Conservation (phyloP, 805 yeast species). For the Candida dajiaensis region DNA sequence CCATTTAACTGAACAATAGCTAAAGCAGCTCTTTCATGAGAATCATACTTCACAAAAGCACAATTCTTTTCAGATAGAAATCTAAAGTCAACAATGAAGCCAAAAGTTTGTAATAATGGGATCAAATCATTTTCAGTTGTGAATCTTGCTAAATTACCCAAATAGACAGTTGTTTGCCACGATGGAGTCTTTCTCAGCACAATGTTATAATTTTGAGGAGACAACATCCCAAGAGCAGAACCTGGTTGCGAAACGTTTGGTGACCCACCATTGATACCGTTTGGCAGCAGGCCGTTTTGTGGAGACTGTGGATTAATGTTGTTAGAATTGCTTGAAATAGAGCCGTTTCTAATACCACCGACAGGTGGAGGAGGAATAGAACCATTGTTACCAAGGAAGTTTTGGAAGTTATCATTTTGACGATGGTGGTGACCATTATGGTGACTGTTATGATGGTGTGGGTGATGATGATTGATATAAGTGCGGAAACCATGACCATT, state of each 20-base stretch:
- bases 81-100: conserved; percentile 75
- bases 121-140: conserved; percentile 68
- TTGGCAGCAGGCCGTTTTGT: neutral
- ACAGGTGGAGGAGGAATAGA: neutral
- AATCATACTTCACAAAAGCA: conserved; percentile 82
- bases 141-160: conserved; percentile 79
- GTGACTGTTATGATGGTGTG: conserved; percentile 9
- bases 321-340: conserved; percentile 2
- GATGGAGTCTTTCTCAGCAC: conserved; percentile 74
- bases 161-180: conserved; percentile 81
- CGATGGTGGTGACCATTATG: neutral
- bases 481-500: conserved; percentile 13
- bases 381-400: conserved; percentile 1
- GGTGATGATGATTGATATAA: conserved; percentile 5
- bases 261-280: neutral
- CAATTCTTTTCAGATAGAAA: conserved; percentile 79
- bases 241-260: neutral
- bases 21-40: conserved; percentile 84
- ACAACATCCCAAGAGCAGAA: conserved; percentile 14
- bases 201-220: conserved; percentile 59
- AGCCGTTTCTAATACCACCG: neutral
- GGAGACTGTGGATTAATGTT: neutral
- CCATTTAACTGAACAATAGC: conserved; percentile 80
- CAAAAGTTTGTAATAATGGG: conserved; percentile 72
- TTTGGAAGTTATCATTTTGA: conserved; percentile 3